Conservation (phyloP, 2,329 filamentous ascomycete genomes). For the Curvularia verruculosa region DNA sequence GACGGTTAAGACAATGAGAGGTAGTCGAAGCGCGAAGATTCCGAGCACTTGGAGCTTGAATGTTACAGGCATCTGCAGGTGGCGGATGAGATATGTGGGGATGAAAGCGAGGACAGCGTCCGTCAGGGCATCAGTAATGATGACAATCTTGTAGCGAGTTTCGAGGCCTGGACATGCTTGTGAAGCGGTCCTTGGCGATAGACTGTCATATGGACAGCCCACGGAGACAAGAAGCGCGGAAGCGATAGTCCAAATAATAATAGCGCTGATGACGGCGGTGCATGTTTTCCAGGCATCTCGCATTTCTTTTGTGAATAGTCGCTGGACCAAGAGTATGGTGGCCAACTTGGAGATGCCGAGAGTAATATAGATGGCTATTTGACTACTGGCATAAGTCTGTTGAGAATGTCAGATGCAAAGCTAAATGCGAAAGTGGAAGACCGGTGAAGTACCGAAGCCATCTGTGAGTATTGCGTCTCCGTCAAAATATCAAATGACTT, state of each 20-base stretch:
- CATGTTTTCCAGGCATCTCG: constrained; percentile 31
- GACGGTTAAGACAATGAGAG: constrained; percentile 16
- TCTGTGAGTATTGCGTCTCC: constrained; percentile 21
- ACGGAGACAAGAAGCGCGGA: not conserved
- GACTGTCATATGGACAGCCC: not conserved
- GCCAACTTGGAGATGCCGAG: constrained; percentile 38
- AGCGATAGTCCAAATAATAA: constrained; percentile 27
- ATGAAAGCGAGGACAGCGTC: constrained; percentile 31
- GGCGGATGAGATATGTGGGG: constrained; percentile 32
- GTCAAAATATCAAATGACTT: constrained; percentile 26
- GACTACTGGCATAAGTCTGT: constrained; percentile 12
- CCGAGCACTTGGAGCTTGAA: constrained; percentile 39
- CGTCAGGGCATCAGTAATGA: constrained; percentile 29
- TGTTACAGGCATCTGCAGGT: constrained; percentile 32
- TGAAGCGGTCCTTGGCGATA: constrained; percentile 15
- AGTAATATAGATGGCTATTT: constrained; percentile 32
- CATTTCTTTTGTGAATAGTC: constrained; percentile 39
- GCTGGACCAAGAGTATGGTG: constrained; percentile 33
- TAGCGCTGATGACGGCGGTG: constrained; percentile 23
- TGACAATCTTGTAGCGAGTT: constrained; percentile 24
- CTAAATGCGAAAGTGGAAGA: not conserved
- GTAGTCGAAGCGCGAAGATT: constrained; percentile 34
- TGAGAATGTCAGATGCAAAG: not conserved
- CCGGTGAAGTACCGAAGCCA: constrained; percentile 24
- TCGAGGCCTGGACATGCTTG: constrained; percentile 26